Evolutionary conservation across 2,329 filamentous ascomycete species (phyloP), one percentile per base, ranked within the genome.

Genomic region (Cladophialophora immunda): DNA sequence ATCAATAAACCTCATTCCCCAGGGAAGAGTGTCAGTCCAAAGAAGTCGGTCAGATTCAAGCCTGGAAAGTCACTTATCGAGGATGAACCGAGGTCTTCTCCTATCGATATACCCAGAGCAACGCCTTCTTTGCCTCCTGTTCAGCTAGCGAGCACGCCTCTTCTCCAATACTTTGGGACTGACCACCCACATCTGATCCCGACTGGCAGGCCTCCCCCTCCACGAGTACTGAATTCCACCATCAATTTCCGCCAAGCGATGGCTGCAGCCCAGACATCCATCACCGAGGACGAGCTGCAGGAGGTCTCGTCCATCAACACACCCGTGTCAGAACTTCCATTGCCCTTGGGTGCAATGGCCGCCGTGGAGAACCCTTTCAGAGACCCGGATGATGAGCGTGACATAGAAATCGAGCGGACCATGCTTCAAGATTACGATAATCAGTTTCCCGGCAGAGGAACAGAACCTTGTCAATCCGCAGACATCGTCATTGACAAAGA

Each of bases 51-150:
- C 36, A 58, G 68, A 45, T 67, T 71, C 52, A 58, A 50, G 56
- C 41, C 65, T 19, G 52, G 59, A 47, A 61, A 58, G 25, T 67
- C 64, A 15, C 25, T 68, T 41, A 65, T 70, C 58, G 54, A 64
- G 13, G 13, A 45, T 27, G 61, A 66, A 52, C 36, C 64, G 25
- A 64, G 50, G 45, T 64, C 69, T 53, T 63, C 62, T 45, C 70
- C 70, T 7, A 71, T 70, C 27, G 64, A 70, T 54, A 69, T 70
- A n/a, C 70, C 70, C 9, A 67, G 67, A 41, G 22, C 65, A 30
- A 56, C 61, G 17, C 68, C 70, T 17, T 58, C 58, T 5, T 53
- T 71, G 62, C 68, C 70, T 30, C 66, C 68, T 11, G 54, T 69
- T 27, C 47, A 68, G 38, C 38, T 70, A 9, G 60, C 68, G 19